These are phyloP conservation scores for Alternaria burnsii DNA, from an alignment of 2,329 filamentous ascomycete genomes.

Conservation along the genomic window DNA sequence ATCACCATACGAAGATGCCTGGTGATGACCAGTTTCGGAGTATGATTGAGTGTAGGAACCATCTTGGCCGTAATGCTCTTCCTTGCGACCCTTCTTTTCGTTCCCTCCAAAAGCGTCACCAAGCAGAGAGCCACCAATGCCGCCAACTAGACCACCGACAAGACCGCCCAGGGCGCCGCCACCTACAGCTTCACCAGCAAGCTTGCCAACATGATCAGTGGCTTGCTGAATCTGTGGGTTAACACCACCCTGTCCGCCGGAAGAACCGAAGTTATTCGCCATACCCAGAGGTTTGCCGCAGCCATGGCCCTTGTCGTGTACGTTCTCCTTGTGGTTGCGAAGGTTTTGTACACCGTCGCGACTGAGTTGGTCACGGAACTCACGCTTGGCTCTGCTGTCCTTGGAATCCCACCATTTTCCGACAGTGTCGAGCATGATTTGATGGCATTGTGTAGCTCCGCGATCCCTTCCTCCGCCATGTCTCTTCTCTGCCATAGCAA, in stretches of 20 bases:
- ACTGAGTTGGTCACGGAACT: conserved; percentile 77
- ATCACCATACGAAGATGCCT: conserved; percentile 42
- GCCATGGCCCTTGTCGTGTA: conserved; percentile 84
- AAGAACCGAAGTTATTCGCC: conserved; percentile 64
- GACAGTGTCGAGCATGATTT: conserved; percentile 80
- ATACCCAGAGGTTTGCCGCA: conserved; percentile 83
- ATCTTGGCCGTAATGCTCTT: conserved; percentile 64
- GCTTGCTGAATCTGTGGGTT: conserved; percentile 43
- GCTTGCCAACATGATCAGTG: conserved; percentile 56
- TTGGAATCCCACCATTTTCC: conserved; percentile 83
- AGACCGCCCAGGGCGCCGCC: conserved; percentile 74
- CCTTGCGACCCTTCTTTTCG: conserved; percentile 64
- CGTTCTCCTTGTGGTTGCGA: conserved; percentile 86
- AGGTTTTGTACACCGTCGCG: conserved; percentile 79
- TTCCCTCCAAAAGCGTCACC: conserved; percentile 65
- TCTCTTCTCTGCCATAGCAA: conserved; percentile 71
- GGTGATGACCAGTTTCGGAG: conserved; percentile 67
- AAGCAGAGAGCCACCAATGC: conserved; percentile 68
- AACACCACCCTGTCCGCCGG: conserved; percentile 57
- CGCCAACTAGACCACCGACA: conserved; percentile 71
- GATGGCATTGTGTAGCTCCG: conserved; percentile 71
- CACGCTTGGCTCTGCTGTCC: conserved; percentile 67
- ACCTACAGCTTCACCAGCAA: conserved; percentile 67
- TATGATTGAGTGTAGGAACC: conserved; percentile 69
- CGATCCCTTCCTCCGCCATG: conserved; percentile 36